A percentile compares a stretch with the other conserved stretches of the same genome.
Evolutionary conservation across 2,329 filamentous ascomycete genomes (phyloP).

Genomic region (Xylaria sp.): DNA sequence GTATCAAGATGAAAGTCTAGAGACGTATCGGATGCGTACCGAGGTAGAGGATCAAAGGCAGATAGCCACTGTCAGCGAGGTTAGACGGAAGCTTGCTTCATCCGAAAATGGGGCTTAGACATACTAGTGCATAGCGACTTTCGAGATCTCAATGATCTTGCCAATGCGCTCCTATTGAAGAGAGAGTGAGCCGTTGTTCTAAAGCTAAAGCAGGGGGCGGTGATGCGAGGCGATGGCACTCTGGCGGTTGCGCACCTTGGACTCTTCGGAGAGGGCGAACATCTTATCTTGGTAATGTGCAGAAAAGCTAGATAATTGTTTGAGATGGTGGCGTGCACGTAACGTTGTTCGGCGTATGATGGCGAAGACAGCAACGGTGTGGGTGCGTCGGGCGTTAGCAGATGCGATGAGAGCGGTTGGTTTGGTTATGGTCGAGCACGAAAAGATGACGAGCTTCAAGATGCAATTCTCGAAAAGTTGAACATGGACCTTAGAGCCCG

Average conservation of each 20-base stretch:
- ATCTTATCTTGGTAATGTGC: conserved; percentile 48
- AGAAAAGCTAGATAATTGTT: background rate
- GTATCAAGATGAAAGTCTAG: background rate
- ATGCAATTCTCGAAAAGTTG: conserved; percentile 18
- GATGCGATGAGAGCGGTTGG: background rate
- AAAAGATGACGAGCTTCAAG: conserved; percentile 20
- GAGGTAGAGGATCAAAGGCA: conserved; percentile 95
- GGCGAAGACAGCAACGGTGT: background rate
- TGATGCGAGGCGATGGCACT: background rate
- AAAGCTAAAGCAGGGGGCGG: background rate
- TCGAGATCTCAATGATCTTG: conserved; percentile 92
- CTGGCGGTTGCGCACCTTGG: conserved; percentile 72
- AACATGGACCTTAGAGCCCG: background rate
- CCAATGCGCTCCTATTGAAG: conserved; percentile 88
- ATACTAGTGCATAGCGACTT: conserved; percentile 95
- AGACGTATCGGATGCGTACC: conserved; percentile 59
- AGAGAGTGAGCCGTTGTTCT: conserved; percentile 22
- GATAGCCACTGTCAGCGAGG: conserved; percentile 73
- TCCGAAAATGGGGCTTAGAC: conserved; percentile 38
- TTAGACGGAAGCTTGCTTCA: background rate
- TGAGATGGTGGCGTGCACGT: background rate
- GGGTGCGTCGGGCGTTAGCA: background rate
- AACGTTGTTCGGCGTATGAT: no score
- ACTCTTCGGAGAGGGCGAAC: conserved; percentile 87
- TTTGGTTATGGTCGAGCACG: background rate